phyloP scores from a whole-genome alignment of 2,329 filamentous ascomycete species.

The Scedosporium dehoogii region DNA sequence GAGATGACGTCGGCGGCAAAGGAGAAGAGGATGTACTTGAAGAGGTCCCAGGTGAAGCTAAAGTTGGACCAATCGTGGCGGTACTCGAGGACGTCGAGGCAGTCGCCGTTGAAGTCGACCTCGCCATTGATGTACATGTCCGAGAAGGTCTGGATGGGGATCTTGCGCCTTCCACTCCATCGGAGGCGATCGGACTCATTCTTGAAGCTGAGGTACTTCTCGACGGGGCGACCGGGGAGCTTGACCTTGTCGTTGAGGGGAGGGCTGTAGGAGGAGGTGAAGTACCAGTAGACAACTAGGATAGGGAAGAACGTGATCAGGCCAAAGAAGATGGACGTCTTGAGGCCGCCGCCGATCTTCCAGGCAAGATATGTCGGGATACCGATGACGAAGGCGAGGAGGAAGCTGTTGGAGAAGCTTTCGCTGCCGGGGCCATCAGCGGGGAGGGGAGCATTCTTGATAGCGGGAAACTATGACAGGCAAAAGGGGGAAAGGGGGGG shows the following conservation, averaged over 20 bases:
- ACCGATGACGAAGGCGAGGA: conserved; percentile 58
- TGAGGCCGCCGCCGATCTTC: conserved; percentile 73
- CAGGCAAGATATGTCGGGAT: conserved; percentile 75
- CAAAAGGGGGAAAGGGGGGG: conserved; percentile 13
- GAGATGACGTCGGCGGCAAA: conserved; percentile 87
- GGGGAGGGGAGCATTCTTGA: conserved; percentile 89
- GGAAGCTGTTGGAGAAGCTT: conserved; percentile 73
- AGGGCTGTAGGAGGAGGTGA: conserved; percentile 69
- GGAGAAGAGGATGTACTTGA: conserved; percentile 79
- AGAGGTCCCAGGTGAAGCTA: conserved; percentile 74
- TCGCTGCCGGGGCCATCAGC: conserved; percentile 79
- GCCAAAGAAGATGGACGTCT: conserved; percentile 85
- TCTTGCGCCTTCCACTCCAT: conserved; percentile 70
- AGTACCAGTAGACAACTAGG: conserved; percentile 72
- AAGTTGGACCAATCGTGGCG: conserved; percentile 96
- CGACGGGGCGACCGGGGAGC: conserved; percentile 75
- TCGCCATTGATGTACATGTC: conserved; percentile 97
- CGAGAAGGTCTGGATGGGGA: conserved; percentile 87
- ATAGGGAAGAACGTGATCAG: conserved; percentile 72
- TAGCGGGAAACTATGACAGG: conserved; percentile 60
- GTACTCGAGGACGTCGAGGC: conserved; percentile 81
- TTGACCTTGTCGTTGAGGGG: conserved; percentile 89
- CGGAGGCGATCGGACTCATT: conserved; percentile 48
- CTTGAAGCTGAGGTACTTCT: conserved; percentile 84
- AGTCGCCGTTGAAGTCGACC: conserved; percentile 91